Evolutionary conservation across 495 filamentous ascomycete genomes (phyloP), one percentile per base, ranked within the genome.

Genomic region (Aspergillus avenaceus): DNA sequence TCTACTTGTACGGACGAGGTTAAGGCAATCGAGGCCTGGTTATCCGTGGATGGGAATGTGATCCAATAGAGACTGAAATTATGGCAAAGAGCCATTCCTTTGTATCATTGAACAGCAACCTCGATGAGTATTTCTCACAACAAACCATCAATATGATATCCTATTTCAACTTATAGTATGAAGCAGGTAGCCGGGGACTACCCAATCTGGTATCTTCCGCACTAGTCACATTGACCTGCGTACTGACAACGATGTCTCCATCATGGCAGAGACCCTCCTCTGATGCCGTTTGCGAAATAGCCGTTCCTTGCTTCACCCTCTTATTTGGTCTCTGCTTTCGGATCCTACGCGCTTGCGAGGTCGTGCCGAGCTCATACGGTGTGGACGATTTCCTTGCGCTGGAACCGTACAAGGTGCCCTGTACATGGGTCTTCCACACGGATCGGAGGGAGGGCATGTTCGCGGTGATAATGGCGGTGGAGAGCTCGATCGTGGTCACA

Each of bases 371-470:
- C 7, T 44, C 41, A 29, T 44, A 44, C 18, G 41, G 25, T n/a
- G n/a, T n/a, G 1, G 41, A 4, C 3, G 41, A 29, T 14, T 44
- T 44, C 11, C 41, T 23, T 8, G 11, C 24, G 14, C 41, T 44
- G 3, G 41, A 44, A 9, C 24, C 41, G 22, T 44, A 44, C 4
- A 44, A 19, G 3, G 41, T 44, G 4, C 41, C 41, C n/a, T 23
- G 29, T 12, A 43, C n/a, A 25, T 50, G 47, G 3, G 38, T 50
- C 47, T 42, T 22, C 47, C 47, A 42, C 9, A 50, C 37, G 0
- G 38, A 28, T 18, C 41, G 38, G 8, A 50, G 34, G 2, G 47
- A 50, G n/a, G 47, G 47, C 18, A 41, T 41, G 22, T 50, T 50
- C 6, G 47, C 38, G 1, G 47, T 23, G 24, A 50, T 50, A 14